Conservation (phyloP, 768 basidiomycete genomes). For the Myochromella boudieri region DNA sequence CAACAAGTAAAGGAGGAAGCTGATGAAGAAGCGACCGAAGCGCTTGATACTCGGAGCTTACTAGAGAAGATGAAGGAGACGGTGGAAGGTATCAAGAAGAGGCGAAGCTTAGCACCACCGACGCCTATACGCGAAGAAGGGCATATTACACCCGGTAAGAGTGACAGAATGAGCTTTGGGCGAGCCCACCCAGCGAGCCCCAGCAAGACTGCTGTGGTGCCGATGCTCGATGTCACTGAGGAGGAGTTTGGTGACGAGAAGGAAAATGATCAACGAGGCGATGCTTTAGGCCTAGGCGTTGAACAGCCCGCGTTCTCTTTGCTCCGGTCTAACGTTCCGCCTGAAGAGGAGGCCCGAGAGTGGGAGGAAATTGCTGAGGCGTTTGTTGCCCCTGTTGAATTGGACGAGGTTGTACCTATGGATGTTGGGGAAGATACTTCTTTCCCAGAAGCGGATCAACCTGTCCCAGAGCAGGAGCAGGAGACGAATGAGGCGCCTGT, state of each 20-base stretch:
- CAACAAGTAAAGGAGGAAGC: slow-evolving; percentile 15
- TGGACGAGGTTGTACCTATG: slow-evolving; percentile 7
- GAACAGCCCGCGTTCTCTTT: slow-evolving; percentile 18
- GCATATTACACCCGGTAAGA: slow-evolving; percentile 2
- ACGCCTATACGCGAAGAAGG: slow-evolving; percentile 10
- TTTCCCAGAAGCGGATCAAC: not conserved
- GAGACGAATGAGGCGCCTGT: slow-evolving; percentile 1
- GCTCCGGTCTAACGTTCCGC: slow-evolving; percentile 21
- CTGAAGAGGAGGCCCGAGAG: slow-evolving; percentile 12
- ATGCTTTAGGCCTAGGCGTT: not conserved
- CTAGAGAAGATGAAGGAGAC: slow-evolving; percentile 51
- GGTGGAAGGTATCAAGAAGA: slow-evolving; percentile 46
- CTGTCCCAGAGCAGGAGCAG: not conserved
- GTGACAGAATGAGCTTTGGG: slow-evolving; percentile 1
- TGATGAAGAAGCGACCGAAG: slow-evolving; percentile 31
- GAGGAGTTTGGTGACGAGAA: slow-evolving; percentile 22
- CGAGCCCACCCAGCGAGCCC: slow-evolving; percentile 4
- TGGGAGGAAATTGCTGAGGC: slow-evolving; percentile 4
- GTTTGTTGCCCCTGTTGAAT: not conserved
- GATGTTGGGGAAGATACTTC: not conserved
- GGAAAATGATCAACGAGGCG: slow-evolving; percentile 6
- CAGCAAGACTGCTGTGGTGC: slow-evolving; percentile 3
- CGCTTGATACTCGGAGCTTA: slow-evolving; percentile 38
- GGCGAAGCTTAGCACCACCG: slow-evolving; percentile 33
- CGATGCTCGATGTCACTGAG: slow-evolving; percentile 20